phyloP scores from a whole-genome alignment of 495 filamentous ascomycete species.

The Schizothecium vesticola region DNA sequence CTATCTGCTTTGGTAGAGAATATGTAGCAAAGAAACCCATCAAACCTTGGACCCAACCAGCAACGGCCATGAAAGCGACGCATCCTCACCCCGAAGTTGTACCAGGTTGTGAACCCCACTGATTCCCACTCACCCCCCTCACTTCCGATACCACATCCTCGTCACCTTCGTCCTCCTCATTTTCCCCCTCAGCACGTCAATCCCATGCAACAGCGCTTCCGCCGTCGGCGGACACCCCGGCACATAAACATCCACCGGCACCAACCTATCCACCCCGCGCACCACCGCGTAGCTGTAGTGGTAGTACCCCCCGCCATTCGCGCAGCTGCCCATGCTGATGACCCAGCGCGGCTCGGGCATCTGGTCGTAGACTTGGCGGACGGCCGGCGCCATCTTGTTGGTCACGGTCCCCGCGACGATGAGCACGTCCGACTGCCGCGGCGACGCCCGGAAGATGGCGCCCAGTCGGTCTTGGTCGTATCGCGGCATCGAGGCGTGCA shows the following conservation, averaged over 20 bases:
- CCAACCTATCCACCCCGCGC: slow-evolving; percentile 80
- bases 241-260: slow-evolving; percentile 89
- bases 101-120: no score
- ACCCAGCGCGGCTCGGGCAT: slow-evolving; percentile 96
- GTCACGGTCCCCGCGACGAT: slow-evolving; percentile 93
- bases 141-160: slow-evolving; percentile 51
- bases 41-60: no score
- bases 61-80: no score
- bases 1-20: no score
- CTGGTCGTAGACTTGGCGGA: slow-evolving; percentile 94
- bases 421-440: slow-evolving; percentile 94
- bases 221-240: slow-evolving; percentile 85
- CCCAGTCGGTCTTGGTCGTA: slow-evolving; percentile 95
- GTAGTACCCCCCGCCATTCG: slow-evolving; percentile 91
- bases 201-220: slow-evolving; percentile 84
- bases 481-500: slow-evolving; percentile 93
- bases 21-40: no score
- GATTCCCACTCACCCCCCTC: no score
- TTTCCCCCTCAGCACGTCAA: slow-evolving; percentile 82
- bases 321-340: slow-evolving; percentile 85
- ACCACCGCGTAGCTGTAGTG: slow-evolving; percentile 89
- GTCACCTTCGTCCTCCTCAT: slow-evolving; percentile 72
- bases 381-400: slow-evolving; percentile 95
- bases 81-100: no score
- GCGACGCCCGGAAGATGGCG: slow-evolving; percentile 94